Evolutionary conservation across 225 moss, liverwort and hornwort species (phyloP).

Genomic region (Thuidium tamariscinum): DNA sequence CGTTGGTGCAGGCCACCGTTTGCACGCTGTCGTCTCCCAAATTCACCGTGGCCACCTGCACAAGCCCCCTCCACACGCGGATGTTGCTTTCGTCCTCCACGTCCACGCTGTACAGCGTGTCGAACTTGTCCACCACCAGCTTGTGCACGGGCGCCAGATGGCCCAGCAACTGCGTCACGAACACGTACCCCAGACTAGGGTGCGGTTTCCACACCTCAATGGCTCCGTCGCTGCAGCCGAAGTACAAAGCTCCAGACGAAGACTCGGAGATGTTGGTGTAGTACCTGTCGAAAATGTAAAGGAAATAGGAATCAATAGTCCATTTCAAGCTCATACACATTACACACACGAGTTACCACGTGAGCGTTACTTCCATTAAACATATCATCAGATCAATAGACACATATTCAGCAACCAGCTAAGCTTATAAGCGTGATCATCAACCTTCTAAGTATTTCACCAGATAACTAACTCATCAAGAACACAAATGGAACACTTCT

Average conservation of each 20-base stretch:
- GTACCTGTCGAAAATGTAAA: background rate
- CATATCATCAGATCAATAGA: background rate
- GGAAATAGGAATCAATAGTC: background rate
- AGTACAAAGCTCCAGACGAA: conserved; percentile 8
- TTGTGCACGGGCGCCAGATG: conserved; percentile 21
- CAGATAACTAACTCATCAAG: background rate
- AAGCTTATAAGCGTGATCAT: background rate
- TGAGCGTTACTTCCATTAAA: background rate
- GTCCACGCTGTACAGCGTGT: conserved; percentile 26
- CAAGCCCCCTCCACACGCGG: conserved; percentile 13
- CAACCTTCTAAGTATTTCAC: background rate
- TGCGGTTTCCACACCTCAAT: conserved; percentile 29
- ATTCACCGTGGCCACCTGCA: conserved; percentile 20
- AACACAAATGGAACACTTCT: background rate
- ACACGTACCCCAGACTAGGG: background rate
- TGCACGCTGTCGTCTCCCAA: conserved; percentile 21
- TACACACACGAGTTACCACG: background rate
- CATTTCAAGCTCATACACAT: background rate
- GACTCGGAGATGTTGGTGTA: conserved; percentile 29
- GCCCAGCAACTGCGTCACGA: conserved; percentile 11
- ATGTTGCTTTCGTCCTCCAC: conserved; percentile 24
- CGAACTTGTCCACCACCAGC: conserved; percentile 29
- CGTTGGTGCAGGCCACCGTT: conserved; percentile 19
- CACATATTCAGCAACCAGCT: background rate
- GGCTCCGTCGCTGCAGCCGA: conserved; percentile 23